These are phyloP conservation scores for Monotropa hypopitys DNA, from an alignment of 179 eudicot species.

Conservation along the genomic window DNA sequence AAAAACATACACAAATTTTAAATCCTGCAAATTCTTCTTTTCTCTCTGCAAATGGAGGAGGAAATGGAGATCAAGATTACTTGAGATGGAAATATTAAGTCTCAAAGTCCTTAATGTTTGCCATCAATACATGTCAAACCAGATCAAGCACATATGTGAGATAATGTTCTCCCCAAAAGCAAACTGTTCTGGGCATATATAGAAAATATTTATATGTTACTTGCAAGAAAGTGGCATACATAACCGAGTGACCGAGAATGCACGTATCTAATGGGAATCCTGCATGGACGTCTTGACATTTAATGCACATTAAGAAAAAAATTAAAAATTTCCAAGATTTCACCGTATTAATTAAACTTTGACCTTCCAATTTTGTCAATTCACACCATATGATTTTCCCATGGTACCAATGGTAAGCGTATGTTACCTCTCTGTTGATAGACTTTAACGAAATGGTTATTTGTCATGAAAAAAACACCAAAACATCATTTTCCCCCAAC, in stretches of 20 bases:
- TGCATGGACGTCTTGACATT: background rate
- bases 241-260: background rate
- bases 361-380: background rate
- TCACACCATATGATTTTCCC: background rate
- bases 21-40: conserved; percentile 82
- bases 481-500: background rate
- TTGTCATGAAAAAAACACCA: background rate
- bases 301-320: background rate
- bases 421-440: background rate
- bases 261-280: background rate
- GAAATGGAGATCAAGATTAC: background rate
- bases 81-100: background rate
- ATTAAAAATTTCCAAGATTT: background rate
- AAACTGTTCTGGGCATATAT: background rate
- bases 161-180: background rate
- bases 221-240: background rate
- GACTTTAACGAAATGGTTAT: background rate
- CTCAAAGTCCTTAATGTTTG: too few species aligned
- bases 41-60: conserved; percentile 50
- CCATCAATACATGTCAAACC: background rate
- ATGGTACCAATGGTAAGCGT: background rate
- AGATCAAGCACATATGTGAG: background rate
- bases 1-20: conserved; percentile 63
- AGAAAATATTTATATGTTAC: background rate
- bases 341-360: background rate